Evolutionary conservation across 2,329 filamentous ascomycete genomes (phyloP).

Genomic region (Pseudogymnoascus sp.): DNA sequence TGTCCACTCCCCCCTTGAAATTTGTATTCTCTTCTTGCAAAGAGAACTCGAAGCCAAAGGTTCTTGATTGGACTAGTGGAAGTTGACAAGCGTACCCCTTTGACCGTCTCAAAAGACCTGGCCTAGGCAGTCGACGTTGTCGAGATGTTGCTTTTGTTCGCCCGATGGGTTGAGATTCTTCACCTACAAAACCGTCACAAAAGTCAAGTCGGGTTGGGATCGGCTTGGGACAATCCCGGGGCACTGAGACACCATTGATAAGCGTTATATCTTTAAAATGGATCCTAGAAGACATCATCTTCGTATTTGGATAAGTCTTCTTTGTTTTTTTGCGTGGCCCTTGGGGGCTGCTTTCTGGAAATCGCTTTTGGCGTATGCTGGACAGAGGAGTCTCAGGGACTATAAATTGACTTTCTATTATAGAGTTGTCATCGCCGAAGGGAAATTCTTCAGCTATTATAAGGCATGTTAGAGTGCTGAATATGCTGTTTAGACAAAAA

Average conservation of each 20-base stretch:
- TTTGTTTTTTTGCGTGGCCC: neutral
- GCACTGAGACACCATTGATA: neutral
- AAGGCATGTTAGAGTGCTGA: neutral
- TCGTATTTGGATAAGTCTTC: neutral
- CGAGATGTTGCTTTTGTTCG: neutral
- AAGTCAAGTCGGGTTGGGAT: neutral
- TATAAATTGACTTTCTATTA: neutral
- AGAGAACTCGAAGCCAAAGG: neutral
- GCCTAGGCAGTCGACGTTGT: neutral
- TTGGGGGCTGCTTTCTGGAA: neutral
- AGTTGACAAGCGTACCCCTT: neutral
- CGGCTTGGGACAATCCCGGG: neutral
- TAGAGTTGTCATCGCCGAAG: neutral
- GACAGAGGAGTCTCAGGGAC: neutral
- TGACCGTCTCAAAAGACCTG: neutral
- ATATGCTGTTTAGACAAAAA: neutral
- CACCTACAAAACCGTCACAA: neutral
- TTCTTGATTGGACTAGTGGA: neutral
- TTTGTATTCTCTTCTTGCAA: neutral
- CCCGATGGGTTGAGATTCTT: neutral
- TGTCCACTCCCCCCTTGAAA: neutral
- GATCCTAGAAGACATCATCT: neutral
- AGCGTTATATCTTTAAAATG: neutral
- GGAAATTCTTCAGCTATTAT: neutral
- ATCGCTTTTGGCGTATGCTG: conserved; percentile 2